A percentile compares a stretch with the other conserved stretches of the same genome.
These are phyloP conservation scores for Glarea lozoyensis DNA, from an alignment of 495 filamentous ascomycete species.

Conservation along the genomic window DNA sequence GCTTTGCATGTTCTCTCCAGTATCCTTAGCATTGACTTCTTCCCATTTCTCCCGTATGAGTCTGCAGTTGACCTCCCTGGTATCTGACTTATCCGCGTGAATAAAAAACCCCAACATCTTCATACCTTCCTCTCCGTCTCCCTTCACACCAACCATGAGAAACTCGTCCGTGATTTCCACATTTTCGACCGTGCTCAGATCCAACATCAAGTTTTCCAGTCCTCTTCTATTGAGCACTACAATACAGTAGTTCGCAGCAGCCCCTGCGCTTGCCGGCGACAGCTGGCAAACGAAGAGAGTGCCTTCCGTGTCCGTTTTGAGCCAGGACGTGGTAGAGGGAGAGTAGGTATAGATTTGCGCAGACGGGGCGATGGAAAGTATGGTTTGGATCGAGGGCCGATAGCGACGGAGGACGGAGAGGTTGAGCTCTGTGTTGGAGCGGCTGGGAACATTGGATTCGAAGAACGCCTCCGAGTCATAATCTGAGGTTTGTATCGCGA, in stretches of 20 bases:
- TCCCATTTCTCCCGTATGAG: conserved; percentile 5
- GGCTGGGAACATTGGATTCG: conserved; percentile 34
- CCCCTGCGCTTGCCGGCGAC: conserved; percentile 10
- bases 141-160: conserved; percentile 9
- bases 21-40: neutral
- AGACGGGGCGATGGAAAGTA: conserved; percentile 69
- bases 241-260: conserved; percentile 17
- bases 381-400: conserved; percentile 52
- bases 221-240: conserved; percentile 28
- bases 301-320: conserved; percentile 70
- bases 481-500: conserved; percentile 42
- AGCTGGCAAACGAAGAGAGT: conserved; percentile 68
- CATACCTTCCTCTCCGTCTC: neutral
- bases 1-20: neutral
- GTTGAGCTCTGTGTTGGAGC: conserved; percentile 75
- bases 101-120: conserved; percentile 6
- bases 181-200: conserved; percentile 17
- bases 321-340: conserved; percentile 54
- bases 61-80: conserved; percentile 3
- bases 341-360: conserved; percentile 72
- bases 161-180: conserved; percentile 24
- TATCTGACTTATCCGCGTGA: conserved; percentile 9
- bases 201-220: conserved; percentile 26
- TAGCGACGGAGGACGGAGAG: conserved; percentile 69
- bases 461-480: conserved; percentile 51